Base-by-base conservation (phyloP, 208 protist species). In the Trypanosoma cruzi region DNA sequence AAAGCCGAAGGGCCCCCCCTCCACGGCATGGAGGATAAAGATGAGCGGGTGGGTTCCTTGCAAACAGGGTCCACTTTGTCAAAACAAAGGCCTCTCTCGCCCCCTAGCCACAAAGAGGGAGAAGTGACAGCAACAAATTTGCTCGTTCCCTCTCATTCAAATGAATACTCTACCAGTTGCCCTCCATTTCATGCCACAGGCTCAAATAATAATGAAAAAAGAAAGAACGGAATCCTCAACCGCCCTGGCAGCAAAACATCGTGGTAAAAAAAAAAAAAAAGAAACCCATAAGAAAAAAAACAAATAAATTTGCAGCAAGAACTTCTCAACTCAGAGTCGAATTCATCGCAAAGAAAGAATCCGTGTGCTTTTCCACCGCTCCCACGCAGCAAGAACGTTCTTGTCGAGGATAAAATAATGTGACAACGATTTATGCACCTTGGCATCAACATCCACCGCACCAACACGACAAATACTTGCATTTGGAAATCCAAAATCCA, bases 371-470 rank as follows among this genome's bases (percentile, higher is more conserved):
- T 56, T 28, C n/a, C 26, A n/a, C 6, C 53, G 63, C 60, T 82
- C 60, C 72, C 82, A 90, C 7, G 84, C 79, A 4, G 42, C 64
- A 22, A 87, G 50, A 31, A 91, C 80, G 4, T 62, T 71, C 16
- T 67, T 52, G 64, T 94, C 86, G 55, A 82, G 84, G 5, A 13
- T 18, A 73, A 79, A 75, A 64, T 94, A 94, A 58, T 89, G 55
- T 13, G 50, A n/a, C n/a, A 94, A 54, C 18, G 86, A 54, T 68
- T 92, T 94, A 67, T 86, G 73, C 20, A 32, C 64, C 71, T 94
- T 94, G 54, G 72, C 63, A 58, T 92, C 89, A 28, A 94, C 48
- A 64, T 94, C 89, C 44, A 94, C 86, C 5, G 84, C 82, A 29
- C 84, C 89, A 13, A 94, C 68, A 29, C 81, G 83, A 63, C 81